These are phyloP conservation scores for Rhizopogon vulgaris DNA, from an alignment of 768 basidiomycete species.

Conservation along the genomic window DNA sequence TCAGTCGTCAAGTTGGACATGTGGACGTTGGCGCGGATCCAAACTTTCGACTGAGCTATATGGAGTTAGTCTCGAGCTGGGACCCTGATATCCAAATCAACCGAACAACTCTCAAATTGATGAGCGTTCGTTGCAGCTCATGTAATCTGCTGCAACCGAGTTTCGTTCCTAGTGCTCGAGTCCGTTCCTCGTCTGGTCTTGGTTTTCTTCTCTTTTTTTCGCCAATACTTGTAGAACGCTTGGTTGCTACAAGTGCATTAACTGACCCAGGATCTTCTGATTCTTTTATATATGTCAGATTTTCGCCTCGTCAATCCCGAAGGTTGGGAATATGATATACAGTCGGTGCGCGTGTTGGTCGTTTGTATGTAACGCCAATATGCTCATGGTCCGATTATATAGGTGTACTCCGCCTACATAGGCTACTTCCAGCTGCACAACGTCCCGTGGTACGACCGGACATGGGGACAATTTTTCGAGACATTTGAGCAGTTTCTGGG, in stretches of 20 bases:
- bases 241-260: neutral
- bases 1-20: neutral
- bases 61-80: too few relatives aligned
- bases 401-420: slow-evolving; percentile 73
- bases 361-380: neutral
- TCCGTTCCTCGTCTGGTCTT: neutral
- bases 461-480: slow-evolving; percentile 76
- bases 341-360: slow-evolving; percentile 49
- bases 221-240: neutral
- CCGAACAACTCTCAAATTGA: too few relatives aligned
- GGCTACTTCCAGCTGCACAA: slow-evolving; percentile 70
- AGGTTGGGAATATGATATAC: slow-evolving; percentile 78
- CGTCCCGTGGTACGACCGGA: slow-evolving; percentile 71
- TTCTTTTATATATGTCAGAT: slow-evolving; percentile 50
- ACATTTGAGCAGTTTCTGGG: slow-evolving; percentile 74
- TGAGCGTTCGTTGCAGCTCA: too few relatives aligned
- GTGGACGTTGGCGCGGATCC: too few relatives aligned
- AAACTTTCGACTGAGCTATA: too few relatives aligned
- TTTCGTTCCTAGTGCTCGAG: neutral
- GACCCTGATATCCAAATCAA: too few relatives aligned
- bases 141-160: neutral
- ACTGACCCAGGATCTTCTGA: neutral
- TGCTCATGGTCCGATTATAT: neutral
- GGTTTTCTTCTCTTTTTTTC: neutral
- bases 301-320: slow-evolving; percentile 68